A percentile compares a stretch with the other conserved stretches of the same genome.
Evolutionary conservation across 176 grass and related monocot genomes (phyloP).

Genomic region (Rhynchospora pubera): DNA sequence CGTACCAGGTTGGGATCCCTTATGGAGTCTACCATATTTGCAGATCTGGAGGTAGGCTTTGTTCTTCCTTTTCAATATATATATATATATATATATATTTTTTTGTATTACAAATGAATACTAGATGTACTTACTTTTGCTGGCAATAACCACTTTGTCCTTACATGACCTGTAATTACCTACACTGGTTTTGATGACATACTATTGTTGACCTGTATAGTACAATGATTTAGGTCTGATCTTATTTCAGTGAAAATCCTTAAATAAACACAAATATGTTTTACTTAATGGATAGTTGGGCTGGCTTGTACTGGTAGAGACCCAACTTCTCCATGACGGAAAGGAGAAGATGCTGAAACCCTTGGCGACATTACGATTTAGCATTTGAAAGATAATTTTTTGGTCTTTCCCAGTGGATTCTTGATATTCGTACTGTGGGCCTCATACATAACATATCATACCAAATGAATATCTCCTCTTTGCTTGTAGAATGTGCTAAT

Average conservation of each 20-base stretch:
- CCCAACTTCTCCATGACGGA: neutral
- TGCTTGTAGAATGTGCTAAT: slow-evolving; percentile 64
- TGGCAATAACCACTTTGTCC: neutral
- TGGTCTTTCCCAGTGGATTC: neutral
- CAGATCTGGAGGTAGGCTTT: slow-evolving; percentile 56
- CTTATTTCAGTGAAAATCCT: neutral
- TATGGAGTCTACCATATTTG: slow-evolving; percentile 72
- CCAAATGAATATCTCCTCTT: neutral
- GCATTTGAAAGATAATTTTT: neutral
- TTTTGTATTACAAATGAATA: neutral
- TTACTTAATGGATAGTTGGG: neutral
- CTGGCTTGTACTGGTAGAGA: neutral
- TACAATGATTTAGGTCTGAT: slow-evolving; percentile 4
- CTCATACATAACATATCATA: neutral
- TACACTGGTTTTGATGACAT: neutral
- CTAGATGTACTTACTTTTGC: neutral
- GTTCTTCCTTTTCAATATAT: neutral
- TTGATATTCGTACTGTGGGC: neutral
- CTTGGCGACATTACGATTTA: neutral
- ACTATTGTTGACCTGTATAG: neutral
- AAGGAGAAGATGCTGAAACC: neutral
- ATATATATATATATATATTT: too few species aligned
- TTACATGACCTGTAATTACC: neutral
- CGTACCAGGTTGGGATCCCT: slow-evolving; percentile 16
- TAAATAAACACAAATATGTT: neutral